Evolutionary conservation across 208 protist species (phyloP).

Genomic region (Trypanosoma boissoni): DNA sequence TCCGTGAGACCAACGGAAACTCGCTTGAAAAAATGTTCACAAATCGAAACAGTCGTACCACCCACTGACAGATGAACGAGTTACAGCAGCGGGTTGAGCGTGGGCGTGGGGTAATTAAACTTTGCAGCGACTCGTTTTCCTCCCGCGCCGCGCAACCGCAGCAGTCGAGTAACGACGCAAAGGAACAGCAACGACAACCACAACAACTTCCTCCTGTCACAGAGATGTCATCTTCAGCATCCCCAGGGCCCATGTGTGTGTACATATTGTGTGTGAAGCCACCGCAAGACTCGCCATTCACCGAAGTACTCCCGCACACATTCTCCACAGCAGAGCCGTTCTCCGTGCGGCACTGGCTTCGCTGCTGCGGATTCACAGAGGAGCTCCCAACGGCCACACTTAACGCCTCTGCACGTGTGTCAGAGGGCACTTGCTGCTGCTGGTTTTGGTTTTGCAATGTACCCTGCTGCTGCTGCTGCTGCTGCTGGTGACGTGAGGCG

Average conservation of each 20-base stretch:
- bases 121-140: no score
- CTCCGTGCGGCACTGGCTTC: no score
- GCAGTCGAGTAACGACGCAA: neutral
- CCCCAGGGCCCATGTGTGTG: no score
- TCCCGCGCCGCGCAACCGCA: no score
- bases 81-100: neutral
- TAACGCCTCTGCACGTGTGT: neutral
- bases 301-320: no score
- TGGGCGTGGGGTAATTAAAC: neutral
- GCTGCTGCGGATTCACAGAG: no score
- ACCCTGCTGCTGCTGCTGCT: neutral
- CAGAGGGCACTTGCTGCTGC: neutral
- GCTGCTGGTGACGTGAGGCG: neutral
- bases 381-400: neutral
- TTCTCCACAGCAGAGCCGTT: no score
- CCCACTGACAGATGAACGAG: neutral
- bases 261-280: no score
- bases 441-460: neutral
- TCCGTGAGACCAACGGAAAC: constrained; percentile 17
- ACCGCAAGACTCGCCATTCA: no score
- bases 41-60: constrained; percentile 13
- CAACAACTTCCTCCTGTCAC: no score
- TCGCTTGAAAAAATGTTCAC: constrained; percentile 32
- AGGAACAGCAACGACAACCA: constrained; percentile 9
- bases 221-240: no score